phyloP scores from a whole-genome alignment of 495 filamentous ascomycete genomes.

The Penicillium arizonense region DNA sequence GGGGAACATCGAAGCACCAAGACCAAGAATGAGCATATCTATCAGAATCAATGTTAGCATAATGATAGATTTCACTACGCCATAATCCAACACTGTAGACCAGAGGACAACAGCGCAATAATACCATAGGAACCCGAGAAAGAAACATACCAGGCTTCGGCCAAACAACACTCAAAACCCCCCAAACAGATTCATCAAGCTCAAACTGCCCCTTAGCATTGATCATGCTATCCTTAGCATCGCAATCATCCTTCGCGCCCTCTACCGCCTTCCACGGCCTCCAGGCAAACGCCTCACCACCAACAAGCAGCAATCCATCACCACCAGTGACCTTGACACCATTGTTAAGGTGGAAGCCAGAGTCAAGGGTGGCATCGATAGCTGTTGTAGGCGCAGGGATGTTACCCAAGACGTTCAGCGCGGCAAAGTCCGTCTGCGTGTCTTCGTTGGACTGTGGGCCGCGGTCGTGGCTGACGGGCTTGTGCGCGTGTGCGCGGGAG shows the following conservation, averaged over 20 bases:
- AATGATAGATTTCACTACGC: neutral
- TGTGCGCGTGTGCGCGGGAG: slow-evolving; percentile 37
- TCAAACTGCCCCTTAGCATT: slow-evolving; percentile 84
- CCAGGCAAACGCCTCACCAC: slow-evolving; percentile 87
- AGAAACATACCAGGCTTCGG: slow-evolving; percentile 78
- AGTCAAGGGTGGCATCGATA: slow-evolving; percentile 72
- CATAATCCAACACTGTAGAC: neutral
- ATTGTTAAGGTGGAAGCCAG: slow-evolving; percentile 81
- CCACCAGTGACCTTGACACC: slow-evolving; percentile 65
- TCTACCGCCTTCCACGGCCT: slow-evolving; percentile 61
- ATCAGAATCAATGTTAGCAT: slow-evolving; percentile 18
- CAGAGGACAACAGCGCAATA: slow-evolving; percentile 4
- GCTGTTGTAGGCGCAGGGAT: slow-evolving; percentile 73
- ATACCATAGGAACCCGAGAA: slow-evolving; percentile 1
- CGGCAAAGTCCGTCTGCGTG: slow-evolving; percentile 71
- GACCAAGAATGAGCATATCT: slow-evolving; percentile 88
- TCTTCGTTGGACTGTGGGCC: slow-evolving; percentile 58
- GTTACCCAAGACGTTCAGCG: slow-evolving; percentile 76
- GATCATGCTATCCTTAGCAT: slow-evolving; percentile 48
- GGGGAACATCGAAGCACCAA: slow-evolving; percentile 72
- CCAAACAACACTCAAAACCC: slow-evolving; percentile 75
- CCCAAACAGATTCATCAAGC: slow-evolving; percentile 67
- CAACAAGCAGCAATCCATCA: slow-evolving; percentile 70
- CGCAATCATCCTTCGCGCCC: slow-evolving; percentile 23
- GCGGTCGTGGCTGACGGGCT: slow-evolving; percentile 50